Percentiles rank a stretch among this genome's conserved stretches.
Conservation (phyloP, 225 moss, liverwort and hornwort species). For the Pseudisothecium myosuroides region DNA sequence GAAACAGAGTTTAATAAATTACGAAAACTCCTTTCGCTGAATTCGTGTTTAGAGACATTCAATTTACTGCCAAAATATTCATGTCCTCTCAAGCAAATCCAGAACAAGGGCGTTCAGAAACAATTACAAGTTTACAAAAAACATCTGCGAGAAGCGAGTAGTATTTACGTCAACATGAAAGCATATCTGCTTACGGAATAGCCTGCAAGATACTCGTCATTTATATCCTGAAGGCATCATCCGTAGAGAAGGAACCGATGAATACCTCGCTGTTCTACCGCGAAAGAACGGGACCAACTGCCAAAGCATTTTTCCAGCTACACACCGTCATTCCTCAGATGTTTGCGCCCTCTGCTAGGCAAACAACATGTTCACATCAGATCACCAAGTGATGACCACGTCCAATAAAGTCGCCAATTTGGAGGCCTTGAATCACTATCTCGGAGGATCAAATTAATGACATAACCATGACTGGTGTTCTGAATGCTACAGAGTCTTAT, state of each 20-base stretch:
- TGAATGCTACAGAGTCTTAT: not conserved
- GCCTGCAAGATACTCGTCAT: not conserved
- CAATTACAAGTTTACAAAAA: not conserved
- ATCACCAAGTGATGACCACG: not conserved
- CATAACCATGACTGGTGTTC: not conserved
- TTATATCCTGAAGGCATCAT: not conserved
- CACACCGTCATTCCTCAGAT: constrained; percentile 4
- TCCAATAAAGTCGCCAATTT: not conserved
- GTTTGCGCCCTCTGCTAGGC: constrained; percentile 1
- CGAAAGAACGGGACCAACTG: constrained; percentile 3
- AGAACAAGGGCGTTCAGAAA: not conserved
- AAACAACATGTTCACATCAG: constrained; percentile 8
- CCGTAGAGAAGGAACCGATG: not conserved
- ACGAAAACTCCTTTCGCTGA: not conserved
- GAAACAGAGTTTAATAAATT: not conserved
- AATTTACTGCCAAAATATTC: not conserved
- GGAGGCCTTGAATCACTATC: not conserved
- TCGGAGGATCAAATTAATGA: not conserved
- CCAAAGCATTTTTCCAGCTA: constrained; percentile 11
- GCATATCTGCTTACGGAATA: not conserved
- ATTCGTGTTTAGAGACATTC: not conserved
- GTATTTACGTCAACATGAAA: not conserved
- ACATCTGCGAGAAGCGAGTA: not conserved
- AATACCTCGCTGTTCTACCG: constrained; percentile 8
- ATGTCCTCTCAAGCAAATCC: not conserved